Evolutionary conservation across 78 protist species (phyloP).

Genomic region (Speleostelium caveatum): DNA sequence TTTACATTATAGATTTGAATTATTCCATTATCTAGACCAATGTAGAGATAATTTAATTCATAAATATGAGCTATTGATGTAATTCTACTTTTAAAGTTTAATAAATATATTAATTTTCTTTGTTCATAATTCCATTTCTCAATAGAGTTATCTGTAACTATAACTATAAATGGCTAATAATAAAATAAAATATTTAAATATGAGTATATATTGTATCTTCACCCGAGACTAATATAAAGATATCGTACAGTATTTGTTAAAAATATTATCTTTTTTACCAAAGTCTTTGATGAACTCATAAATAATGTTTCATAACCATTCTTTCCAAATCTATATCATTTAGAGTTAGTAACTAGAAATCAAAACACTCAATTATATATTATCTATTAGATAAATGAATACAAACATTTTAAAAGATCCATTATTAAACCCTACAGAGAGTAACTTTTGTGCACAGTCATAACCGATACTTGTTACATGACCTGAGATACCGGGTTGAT

Average conservation of each 20-base stretch:
- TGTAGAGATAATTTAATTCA: conserved; percentile 24
- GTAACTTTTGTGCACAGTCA: conserved; percentile 35
- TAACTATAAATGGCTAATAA: conserved; percentile 23
- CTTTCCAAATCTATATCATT: conserved; percentile 31
- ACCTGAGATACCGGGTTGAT: conserved; percentile 6
- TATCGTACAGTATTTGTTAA: neutral
- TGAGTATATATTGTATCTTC: neutral
- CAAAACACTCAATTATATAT: neutral
- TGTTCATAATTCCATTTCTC: conserved; percentile 60
- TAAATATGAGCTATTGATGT: conserved; percentile 4
- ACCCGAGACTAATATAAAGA: neutral
- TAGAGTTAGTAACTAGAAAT: neutral
- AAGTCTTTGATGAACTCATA: neutral
- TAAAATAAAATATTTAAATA: no score
- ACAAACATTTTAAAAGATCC: conserved; percentile 40
- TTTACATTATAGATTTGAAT: conserved; percentile 33
- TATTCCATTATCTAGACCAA: conserved; percentile 27
- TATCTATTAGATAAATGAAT: neutral
- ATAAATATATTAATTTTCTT: neutral
- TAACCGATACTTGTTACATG: conserved; percentile 10
- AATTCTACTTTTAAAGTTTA: conserved; percentile 40
- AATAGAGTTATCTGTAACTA: conserved; percentile 28
- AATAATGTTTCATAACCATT: conserved; percentile 17
- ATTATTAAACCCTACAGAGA: conserved; percentile 47
- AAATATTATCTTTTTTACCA: conserved; percentile 30